Evolutionary conservation across 352 stramenopile species (phyloP), one percentile per base, ranked within the genome.

Genomic region (Phytophthora sp.): DNA sequence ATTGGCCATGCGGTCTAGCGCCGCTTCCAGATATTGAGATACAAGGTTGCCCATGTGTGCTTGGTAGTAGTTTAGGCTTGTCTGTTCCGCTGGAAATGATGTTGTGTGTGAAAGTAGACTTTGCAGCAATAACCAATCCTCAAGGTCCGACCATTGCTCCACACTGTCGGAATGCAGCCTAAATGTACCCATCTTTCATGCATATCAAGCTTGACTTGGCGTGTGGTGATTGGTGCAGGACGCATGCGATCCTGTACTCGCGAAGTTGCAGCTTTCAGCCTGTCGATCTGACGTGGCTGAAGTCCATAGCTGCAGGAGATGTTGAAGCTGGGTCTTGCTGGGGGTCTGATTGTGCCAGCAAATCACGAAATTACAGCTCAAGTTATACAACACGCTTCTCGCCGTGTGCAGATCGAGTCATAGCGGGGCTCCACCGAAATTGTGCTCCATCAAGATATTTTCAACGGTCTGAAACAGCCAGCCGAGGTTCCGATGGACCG

Each of bases 381-480:
- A 3, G 35, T 21, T 10, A 34, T 5, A 30, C 2, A 30, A 34
- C 10, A 13, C 12, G n/a, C 7, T 5, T 15, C 92, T 82, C 34
- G 94, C 62, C 23, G 4, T 13, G n/a, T 15, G 7, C 37, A 10
- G 4, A 17, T 2, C 15, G 20, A 15, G 24, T 57, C 24, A 62
- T 15, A 61, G 23, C n/a, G 35, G 9, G 11, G 37, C 8, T 9
- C 42, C 5, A 23, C 21, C 56, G 49, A 73, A 54, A 55, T 56
- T 43, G 27, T 76, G 54, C 50, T 78, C 75, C 63, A 87, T 78
- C 15, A 87, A 38, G 37, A 87, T 78, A 31, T 87, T 87, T 49
- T 87, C 77, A 13, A 87, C 74, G 0, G 73, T 76, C 48, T 83
- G 75, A 28, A 82, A 81, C 9, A 84, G 49, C 46, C 73, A 77